phyloP scores from a whole-genome alignment of 2,329 filamentous ascomycete genomes.

The Aureobasidium zeae region DNA sequence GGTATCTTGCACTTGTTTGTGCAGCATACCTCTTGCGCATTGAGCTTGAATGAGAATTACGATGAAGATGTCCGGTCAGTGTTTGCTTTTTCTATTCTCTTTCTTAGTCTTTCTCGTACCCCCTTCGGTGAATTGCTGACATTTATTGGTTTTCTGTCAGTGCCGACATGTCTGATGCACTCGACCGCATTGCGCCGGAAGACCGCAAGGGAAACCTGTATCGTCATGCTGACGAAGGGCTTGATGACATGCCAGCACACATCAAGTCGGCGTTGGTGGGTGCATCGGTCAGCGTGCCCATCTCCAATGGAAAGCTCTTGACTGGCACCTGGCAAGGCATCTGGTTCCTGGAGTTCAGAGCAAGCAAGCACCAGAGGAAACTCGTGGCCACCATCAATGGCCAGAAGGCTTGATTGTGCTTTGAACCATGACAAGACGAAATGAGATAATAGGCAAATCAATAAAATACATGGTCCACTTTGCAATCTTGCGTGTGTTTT shows the following conservation, averaged over 20 bases:
- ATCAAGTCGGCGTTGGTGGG: conserved; percentile 87
- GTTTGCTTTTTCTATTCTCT: neutral
- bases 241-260: conserved; percentile 95
- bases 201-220: conserved; percentile 62
- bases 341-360: conserved; percentile 88
- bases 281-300: conserved; percentile 82
- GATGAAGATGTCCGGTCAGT: conserved; percentile 64
- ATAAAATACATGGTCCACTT: neutral
- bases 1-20: conserved; percentile 83
- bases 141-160: conserved; percentile 1
- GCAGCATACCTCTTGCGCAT: conserved; percentile 87
- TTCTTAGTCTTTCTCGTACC: neutral
- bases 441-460: neutral
- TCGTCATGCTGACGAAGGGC: conserved; percentile 75
- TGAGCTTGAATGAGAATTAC: conserved; percentile 89
- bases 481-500: neutral
- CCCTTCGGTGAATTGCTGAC: neutral
- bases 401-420: conserved; percentile 46
- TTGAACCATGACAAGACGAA: neutral
- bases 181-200: conserved; percentile 82
- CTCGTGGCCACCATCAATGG: conserved; percentile 93
- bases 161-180: conserved; percentile 83
- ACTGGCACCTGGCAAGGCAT: conserved; percentile 77
- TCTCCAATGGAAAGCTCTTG: conserved; percentile 70
- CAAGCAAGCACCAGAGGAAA: conserved; percentile 63